Evolutionary conservation across 1,284 basidiomycete genomes (phyloP).

Genomic region (Athelia psychrophila): DNA sequence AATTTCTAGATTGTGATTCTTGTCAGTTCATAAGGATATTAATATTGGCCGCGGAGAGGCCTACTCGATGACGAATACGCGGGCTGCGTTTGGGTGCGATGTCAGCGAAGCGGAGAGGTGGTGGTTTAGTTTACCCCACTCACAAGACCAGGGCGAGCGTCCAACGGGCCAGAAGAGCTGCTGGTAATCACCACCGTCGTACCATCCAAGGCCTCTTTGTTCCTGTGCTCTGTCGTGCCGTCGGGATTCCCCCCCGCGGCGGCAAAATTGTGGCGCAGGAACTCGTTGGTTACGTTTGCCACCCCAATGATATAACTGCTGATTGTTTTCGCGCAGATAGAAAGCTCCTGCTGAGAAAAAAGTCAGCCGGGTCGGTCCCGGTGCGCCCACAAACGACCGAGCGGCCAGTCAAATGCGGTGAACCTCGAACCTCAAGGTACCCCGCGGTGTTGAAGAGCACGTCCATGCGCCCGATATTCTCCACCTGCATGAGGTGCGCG

Average conservation of each 20-base stretch:
- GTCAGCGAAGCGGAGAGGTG: neutral
- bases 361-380: neutral
- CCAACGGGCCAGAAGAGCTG: neutral
- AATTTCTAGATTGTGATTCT: neutral
- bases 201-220: neutral
- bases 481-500: neutral
- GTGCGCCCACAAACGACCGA: too few species aligned
- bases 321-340: neutral
- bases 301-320: neutral
- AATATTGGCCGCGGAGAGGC: neutral
- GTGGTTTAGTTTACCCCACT: too few species aligned
- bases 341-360: neutral
- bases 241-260: neutral
- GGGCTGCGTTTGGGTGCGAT: neutral
- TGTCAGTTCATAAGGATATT: neutral
- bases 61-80: neutral
- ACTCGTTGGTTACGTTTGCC: neutral
- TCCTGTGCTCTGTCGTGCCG: neutral
- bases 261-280: neutral
- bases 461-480: neutral
- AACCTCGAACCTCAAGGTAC: neutral
- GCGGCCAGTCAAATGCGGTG: neutral
- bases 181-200: neutral
- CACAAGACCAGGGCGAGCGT: neutral
- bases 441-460: neutral